Evolutionary conservation across 352 stramenopile genomes (phyloP).

Genomic region (Ophiocytium majus): DNA sequence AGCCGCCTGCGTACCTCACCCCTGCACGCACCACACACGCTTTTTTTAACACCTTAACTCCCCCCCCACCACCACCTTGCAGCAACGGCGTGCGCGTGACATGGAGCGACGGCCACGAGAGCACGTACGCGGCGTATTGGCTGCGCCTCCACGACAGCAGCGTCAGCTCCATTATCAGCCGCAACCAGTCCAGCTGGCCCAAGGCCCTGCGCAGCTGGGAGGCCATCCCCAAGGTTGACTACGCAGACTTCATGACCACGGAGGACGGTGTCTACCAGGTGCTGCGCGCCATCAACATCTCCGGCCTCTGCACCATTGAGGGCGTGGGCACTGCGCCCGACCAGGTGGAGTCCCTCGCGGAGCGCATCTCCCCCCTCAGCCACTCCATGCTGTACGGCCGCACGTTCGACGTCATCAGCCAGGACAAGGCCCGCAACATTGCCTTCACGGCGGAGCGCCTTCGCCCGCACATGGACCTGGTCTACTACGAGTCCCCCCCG

Average conservation of each 20-base stretch:
- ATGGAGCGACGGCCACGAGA: constrained; percentile 49
- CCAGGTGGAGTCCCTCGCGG: constrained; percentile 24
- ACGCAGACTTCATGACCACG: constrained; percentile 29
- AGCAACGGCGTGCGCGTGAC: constrained; percentile 25
- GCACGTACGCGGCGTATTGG: constrained; percentile 30
- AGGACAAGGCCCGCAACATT: constrained; percentile 45
- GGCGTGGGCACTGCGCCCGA: constrained; percentile 5
- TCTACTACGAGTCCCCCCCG: constrained; percentile 48
- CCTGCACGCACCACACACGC: too few species aligned
- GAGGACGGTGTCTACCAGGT: constrained; percentile 31
- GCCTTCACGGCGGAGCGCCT: constrained; percentile 44
- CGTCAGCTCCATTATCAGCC: constrained; percentile 30
- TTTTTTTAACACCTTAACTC: too few species aligned
- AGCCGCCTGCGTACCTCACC: too few species aligned
- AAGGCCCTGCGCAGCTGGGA: constrained; percentile 42
- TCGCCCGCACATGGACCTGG: constrained; percentile 39
- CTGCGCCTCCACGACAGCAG: constrained; percentile 47
- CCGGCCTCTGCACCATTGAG: constrained; percentile 30
- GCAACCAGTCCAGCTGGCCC: constrained; percentile 39
- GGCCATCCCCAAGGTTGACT: constrained; percentile 48
- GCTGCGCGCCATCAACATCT: constrained; percentile 34
- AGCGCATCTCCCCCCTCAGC: constrained; percentile 34
- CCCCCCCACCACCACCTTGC: too few species aligned
- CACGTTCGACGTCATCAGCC: constrained; percentile 44
- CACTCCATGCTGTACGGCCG: constrained; percentile 43